Base-by-base conservation (phyloP, 1,284 basidiomycete genomes). In the Ustilago cynodontis region DNA sequence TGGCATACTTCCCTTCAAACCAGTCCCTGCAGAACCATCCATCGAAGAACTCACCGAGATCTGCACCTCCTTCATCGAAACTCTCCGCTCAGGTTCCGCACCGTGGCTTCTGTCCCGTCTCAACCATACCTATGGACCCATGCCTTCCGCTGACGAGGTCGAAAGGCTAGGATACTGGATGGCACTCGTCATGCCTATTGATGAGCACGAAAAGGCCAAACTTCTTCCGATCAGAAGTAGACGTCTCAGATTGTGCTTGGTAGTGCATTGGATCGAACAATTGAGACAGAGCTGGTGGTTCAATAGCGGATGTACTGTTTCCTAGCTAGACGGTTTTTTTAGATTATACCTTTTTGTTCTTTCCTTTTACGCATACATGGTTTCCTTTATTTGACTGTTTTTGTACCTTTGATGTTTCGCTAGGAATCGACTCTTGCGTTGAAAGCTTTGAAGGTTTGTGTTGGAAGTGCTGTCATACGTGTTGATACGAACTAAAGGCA, bases 231-330 rank as follows among this genome's bases (percentile, higher is more conserved):
- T 97, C 68, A 91, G 92, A 71, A 93, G 91, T 64, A 89, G 93
- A 1, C 89, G 92, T 28, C 87, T 95, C 71, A 89, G 95, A 37
- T 87, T 98, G 54, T 88, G 92, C 66, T 88, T 98, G 77, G 92
- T 96, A 65, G 93, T 94, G 41, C 92, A 94, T 82, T 98, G 95
- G 95, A 95, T 98, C 79, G 94, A 96, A 83, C 90, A 91, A 83
- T 87, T 93, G 39, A 88, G 91, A 20, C 72, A 77, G 57, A 73
- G 69, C 35, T 80, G 78, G 78, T 80, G 78, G 78, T 89, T 87
- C 76, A 85, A 82, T 28, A 82, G 83, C 35, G 87, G 87, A 43
- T 87, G 87, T 64, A 80, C 81, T 20, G 76, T 85, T 37, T 77
- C 70, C 2, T 77, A 31, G 7, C 9, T 14, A 39, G 35, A 55